Base-by-base conservation (phyloP, 228 moss, liverwort and hornwort genomes). In the Sphagnum fallax region DNA sequence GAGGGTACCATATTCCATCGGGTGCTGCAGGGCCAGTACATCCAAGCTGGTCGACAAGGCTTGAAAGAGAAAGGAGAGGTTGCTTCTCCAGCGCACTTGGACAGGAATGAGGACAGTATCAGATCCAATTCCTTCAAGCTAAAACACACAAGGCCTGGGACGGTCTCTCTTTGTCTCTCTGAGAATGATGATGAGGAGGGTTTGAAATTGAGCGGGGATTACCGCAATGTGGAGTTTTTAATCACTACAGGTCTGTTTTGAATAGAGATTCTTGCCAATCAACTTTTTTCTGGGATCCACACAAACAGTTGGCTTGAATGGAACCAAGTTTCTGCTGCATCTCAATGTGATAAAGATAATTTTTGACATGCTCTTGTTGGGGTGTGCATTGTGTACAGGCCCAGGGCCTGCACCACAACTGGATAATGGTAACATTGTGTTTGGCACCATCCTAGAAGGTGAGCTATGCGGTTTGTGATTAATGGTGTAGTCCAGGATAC, bases 381-480 rank as follows among this genome's bases (percentile, higher is more conserved):
- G 60, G 5, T 16, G 47, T 50, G 11, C 8, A 47, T 15, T 11
- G 12, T 60, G 32, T 32, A 32, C 76, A 97, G 96, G 93, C 67
- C 97, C 93, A 12, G 93, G 91, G 68, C 93, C 93, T 76, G 91
- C 90, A 62, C 83, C 90, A 58, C 88, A 91, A 81, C 60, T 97
- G 78, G 93, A 97, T 78, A 90, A 89, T 72, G 87, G 88, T 50
- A 97, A 93, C 67, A 90, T 97, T 65, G 68, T 97, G 60, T 88
- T 97, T 11, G 97, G 97, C 55, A 87, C 90, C 11, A 91, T 97
- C 6, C 80, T 97, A 63, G 87, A 97, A 93, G 97, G 93, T 97
- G 67, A 65, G 78, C 70, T 71, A 52, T 57, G 49, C 62, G 66
- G 7, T 48, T 67, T 61, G 49, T 62, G 16, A 48, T 59, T 4